phyloP scores from a whole-genome alignment of 805 yeast genomes.

The Vanderwaltozyma tropicalis region DNA sequence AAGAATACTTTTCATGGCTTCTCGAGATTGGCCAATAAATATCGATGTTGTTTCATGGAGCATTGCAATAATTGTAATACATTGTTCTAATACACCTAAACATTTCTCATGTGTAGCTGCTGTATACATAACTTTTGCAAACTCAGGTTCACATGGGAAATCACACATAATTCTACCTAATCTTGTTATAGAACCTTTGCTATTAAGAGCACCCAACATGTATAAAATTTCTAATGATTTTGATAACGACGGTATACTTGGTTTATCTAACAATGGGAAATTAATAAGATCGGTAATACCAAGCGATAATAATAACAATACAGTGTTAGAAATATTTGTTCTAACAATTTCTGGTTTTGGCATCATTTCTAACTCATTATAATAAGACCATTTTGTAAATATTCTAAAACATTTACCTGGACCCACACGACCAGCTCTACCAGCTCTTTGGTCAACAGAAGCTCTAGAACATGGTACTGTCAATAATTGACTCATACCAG shows the following conservation, averaged over 20 bases:
- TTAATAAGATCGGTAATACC: slow-evolving; percentile 75
- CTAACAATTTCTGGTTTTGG: slow-evolving; percentile 91
- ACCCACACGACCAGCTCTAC: slow-evolving; percentile 96
- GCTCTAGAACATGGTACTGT: slow-evolving; percentile 90
- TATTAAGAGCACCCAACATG: slow-evolving; percentile 76
- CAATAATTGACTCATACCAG: slow-evolving; percentile 80
- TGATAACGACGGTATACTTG: slow-evolving; percentile 60
- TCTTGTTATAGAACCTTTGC: slow-evolving; percentile 65
- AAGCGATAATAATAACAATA: slow-evolving; percentile 64
- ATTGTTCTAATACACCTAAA: slow-evolving; percentile 50
- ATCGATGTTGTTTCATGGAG: slow-evolving; percentile 60
- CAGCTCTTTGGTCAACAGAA: slow-evolving; percentile 92
- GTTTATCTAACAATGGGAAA: slow-evolving; percentile 89
- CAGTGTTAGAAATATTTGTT: slow-evolving; percentile 67
- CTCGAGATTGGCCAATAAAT: slow-evolving; percentile 17
- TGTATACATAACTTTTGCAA: slow-evolving; percentile 62
- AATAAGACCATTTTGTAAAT: slow-evolving; percentile 62
- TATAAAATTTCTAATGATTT: slow-evolving; percentile 75
- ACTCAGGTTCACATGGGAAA: slow-evolving; percentile 85
- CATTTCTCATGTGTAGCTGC: slow-evolving; percentile 40
- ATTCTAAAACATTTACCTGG: slow-evolving; percentile 92
- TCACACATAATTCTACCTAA: slow-evolving; percentile 81
- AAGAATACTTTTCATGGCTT: slow-evolving; percentile 27
- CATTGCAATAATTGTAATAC: slow-evolving; percentile 72
- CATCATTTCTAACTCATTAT: slow-evolving; percentile 63